phyloP scores from a whole-genome alignment of 2,329 filamentous ascomycete species.

The Aspergillus sp. region DNA sequence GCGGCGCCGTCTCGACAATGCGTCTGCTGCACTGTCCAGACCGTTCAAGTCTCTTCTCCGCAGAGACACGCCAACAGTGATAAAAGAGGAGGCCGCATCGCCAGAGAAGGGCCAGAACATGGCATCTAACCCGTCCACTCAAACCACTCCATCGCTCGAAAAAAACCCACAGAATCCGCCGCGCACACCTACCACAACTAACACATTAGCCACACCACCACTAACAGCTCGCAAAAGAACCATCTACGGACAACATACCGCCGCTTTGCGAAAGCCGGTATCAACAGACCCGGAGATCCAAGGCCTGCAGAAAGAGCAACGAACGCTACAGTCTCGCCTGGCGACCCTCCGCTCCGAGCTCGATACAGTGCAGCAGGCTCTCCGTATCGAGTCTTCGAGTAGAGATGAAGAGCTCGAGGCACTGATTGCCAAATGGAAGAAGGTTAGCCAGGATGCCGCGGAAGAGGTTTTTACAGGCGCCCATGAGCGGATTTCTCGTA shows the following conservation, averaged over 20 bases:
- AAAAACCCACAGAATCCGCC: not conserved
- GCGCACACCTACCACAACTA: not conserved
- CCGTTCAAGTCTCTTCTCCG: constrained; percentile 75
- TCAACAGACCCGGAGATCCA: constrained; percentile 32
- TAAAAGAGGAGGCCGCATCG: constrained; percentile 16
- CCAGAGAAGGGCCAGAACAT: constrained; percentile 14
- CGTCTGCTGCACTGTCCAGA: constrained; percentile 64
- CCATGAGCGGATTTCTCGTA: constrained; percentile 63
- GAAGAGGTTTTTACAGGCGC: constrained; percentile 69
- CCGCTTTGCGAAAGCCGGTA: constrained; percentile 18
- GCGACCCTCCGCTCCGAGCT: constrained; percentile 46
- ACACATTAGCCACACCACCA: constrained; percentile 8
- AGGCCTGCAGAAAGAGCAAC: constrained; percentile 43
- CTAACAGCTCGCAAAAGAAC: constrained; percentile 15
- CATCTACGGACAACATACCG: constrained; percentile 13
- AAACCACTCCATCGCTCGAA: not conserved
- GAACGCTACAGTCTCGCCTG: constrained; percentile 37
- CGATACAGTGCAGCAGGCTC: constrained; percentile 58
- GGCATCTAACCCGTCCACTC: not conserved
- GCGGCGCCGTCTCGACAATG: constrained; percentile 65
- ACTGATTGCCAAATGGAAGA: constrained; percentile 65
- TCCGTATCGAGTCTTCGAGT: constrained; percentile 51
- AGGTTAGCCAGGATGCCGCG: constrained; percentile 64
- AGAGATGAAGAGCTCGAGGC: constrained; percentile 60
- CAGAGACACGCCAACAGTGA: constrained; percentile 38